Evolutionary conservation across 179 eudicot genomes (phyloP).

Genomic region (Camellia oleifera): DNA sequence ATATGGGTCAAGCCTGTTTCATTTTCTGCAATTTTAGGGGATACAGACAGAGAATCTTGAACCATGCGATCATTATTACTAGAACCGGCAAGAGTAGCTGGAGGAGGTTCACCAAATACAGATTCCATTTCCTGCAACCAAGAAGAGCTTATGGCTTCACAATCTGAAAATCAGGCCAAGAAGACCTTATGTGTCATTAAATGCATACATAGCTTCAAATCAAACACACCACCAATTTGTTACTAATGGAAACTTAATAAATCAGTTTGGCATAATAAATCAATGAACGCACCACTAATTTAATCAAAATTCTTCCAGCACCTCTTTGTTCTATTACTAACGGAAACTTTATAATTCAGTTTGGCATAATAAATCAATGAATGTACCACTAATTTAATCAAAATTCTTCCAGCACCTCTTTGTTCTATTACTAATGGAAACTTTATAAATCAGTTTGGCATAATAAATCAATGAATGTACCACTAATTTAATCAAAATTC

Average conservation of each 20-base stretch:
- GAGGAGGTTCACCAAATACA: neutral
- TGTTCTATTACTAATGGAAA: neutral
- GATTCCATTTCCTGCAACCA: slow-evolving; percentile 60
- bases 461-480: neutral
- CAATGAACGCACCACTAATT: neutral
- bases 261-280: neutral
- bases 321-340: neutral
- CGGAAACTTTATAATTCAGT: too few species aligned
- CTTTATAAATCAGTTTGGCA: too few species aligned
- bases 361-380: neutral
- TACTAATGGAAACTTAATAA: too few species aligned
- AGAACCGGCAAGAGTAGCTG: slow-evolving; percentile 37
- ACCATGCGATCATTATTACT: slow-evolving; percentile 17
- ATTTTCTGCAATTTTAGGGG: slow-evolving; percentile 25
- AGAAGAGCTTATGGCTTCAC: neutral
- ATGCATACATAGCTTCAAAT: neutral
- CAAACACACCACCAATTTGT: neutral
- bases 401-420: neutral
- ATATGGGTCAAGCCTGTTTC: slow-evolving; percentile 52
- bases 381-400: neutral
- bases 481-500: neutral
- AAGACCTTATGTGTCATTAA: neutral
- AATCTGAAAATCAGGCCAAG: neutral
- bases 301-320: neutral
- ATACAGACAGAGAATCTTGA: slow-evolving; percentile 34